Evolutionary conservation across 2,329 filamentous ascomycete species (phyloP), one percentile per base, ranked within the genome.

Genomic region (Fusarium citri): DNA sequence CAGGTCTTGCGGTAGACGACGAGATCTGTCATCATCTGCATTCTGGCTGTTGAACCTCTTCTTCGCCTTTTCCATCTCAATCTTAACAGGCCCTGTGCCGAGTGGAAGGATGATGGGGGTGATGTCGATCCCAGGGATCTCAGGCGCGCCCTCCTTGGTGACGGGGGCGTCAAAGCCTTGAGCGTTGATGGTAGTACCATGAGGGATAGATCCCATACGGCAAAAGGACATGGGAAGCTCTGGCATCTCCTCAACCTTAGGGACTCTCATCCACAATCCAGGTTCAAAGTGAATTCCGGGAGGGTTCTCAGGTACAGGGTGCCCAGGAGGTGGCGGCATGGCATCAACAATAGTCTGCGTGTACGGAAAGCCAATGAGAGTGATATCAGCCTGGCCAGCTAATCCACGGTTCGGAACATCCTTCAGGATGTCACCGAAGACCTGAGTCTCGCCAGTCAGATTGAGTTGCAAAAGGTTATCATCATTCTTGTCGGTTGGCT

Each of bases 131-230:
- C 2, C 2, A 9, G 26, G 28, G 8, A 55, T 20, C 1, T 45
- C 12, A 2, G 51, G 51, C 3, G 41, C 16, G 3, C 51, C 51
- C 3, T 4, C 7, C 2, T 6, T 5, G 1, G 51, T 55, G 12
- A 20, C 25, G 30, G 41, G 9, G 1, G 26, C 20, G 15, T 20
- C 11, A 6, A 55, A 55, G 1, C 51, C 41, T 26, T 55, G 51
- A 6, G 41, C 51, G 4, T 55, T 55, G 18, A 55, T 55, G 4
- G 41, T 55, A 6, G 51, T 55, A 2, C 51, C 51, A 11, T 55
- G 51, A 9, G 51, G 51, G 4, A 55, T 55, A 18, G 51, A 55
- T 22, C 51, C 51, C 51, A 55, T 55, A 6, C 51, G 51, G 4
- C 51, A 55, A 22, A 46, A 55, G 5, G 51, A 55, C 11, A 11